These are phyloP conservation scores for Acer negundo DNA, from an alignment of 345 rosid species.

Conservation along the genomic window DNA sequence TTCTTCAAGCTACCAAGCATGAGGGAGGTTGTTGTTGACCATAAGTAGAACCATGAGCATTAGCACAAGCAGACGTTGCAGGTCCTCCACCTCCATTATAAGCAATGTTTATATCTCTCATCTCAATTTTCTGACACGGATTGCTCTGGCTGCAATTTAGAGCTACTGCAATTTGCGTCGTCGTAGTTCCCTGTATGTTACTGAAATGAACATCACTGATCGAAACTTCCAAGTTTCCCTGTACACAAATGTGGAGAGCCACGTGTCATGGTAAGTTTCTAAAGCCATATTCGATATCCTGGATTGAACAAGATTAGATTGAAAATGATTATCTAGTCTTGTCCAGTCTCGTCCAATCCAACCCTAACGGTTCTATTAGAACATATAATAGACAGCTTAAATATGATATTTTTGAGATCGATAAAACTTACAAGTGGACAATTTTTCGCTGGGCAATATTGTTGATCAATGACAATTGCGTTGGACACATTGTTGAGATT, in stretches of 20 bases:
- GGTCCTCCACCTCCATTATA: conserved; percentile 6
- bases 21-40: conserved; percentile 29
- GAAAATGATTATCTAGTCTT: no score
- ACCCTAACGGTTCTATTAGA: no score
- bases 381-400: no score
- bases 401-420: no score
- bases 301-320: no score
- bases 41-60: conserved; percentile 8
- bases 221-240: background rate
- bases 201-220: background rate
- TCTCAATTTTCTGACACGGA: background rate
- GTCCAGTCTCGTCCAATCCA: no score
- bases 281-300: no score
- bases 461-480: conserved; percentile 42
- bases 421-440: conserved; percentile 17
- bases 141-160: background rate
- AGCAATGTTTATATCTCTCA: background rate
- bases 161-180: background rate
- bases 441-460: conserved; percentile 29
- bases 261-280: no score
- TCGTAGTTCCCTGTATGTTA: background rate
- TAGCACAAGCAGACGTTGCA: background rate
- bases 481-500: conserved; percentile 19
- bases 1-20: background rate
- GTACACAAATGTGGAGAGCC: background rate